These are phyloP conservation scores for Salicornia ramosissima DNA, from an alignment of 148 eudicot genomes.

Conservation along the genomic window DNA sequence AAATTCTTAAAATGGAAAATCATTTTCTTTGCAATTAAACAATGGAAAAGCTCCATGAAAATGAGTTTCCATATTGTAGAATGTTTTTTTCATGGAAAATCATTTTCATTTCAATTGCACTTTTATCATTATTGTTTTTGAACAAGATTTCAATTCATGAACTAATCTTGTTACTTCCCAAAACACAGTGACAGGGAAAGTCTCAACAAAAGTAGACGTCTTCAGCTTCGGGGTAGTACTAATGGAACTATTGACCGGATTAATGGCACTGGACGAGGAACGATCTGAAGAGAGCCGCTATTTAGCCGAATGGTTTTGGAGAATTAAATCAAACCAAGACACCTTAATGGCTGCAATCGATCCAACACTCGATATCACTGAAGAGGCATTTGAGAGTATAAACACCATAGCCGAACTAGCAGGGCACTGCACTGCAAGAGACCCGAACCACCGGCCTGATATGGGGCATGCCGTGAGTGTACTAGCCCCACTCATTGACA, in stretches of 20 bases:
- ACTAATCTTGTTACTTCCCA: not conserved
- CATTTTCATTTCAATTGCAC: too few relatives aligned
- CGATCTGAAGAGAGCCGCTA: slow-evolving; percentile 68
- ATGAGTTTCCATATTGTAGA: too few relatives aligned
- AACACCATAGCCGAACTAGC: slow-evolving; percentile 51
- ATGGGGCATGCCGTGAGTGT: slow-evolving; percentile 73
- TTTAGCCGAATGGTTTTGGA: slow-evolving; percentile 75
- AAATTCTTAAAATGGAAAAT: too few relatives aligned
- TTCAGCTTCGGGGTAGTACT: slow-evolving; percentile 83
- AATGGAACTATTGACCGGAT: slow-evolving; percentile 78
- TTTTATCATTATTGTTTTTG: not conserved
- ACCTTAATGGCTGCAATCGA: slow-evolving; percentile 53
- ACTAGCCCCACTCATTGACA: slow-evolving; percentile 47
- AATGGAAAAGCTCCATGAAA: too few relatives aligned
- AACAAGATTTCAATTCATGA: not conserved
- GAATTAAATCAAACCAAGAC: slow-evolving; percentile 44
- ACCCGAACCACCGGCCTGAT: slow-evolving; percentile 72
- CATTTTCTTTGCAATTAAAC: too few relatives aligned
- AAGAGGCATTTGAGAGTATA: slow-evolving; percentile 43
- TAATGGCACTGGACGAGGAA: slow-evolving; percentile 65
- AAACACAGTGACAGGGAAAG: slow-evolving; percentile 66
- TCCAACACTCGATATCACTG: slow-evolving; percentile 39
- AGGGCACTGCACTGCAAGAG: slow-evolving; percentile 75
- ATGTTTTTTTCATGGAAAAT: too few relatives aligned
- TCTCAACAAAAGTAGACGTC: slow-evolving; percentile 70